Base-by-base conservation (phyloP, 2,329 filamentous ascomycete genomes). In the Trichoderma brevicompactum region DNA sequence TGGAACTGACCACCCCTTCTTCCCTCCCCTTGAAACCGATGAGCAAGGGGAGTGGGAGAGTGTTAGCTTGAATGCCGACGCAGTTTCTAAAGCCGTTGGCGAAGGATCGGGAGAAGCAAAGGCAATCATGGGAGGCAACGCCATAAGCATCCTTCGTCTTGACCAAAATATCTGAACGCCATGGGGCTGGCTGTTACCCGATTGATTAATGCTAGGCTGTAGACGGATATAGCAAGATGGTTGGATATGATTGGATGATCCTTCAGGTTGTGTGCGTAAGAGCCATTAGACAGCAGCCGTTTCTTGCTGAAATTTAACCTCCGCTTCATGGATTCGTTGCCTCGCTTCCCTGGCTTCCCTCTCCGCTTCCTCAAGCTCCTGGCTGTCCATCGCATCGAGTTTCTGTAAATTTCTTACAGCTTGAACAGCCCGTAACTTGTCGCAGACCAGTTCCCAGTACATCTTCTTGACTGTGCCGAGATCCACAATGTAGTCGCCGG, bases 1-100 rank as follows among this genome's bases (percentile, higher is more conserved):
- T 77, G 92, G 91, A 32, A 94, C 91, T 0, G 91, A 94, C 74
- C 90, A 94, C 75, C 91, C 91, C 0, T 94, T 94, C 79, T 94
- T 94, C 76, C 91, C 91, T n/a, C 91, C 91, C 0, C 77, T 93
- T 17, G 83, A 82, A 38, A 81, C 79, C 41, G 86, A 88, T 56
- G 86, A 87, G 65, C 81, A 85, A 68, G 84, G 82, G 43, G 83
- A 88, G 71, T 92, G 90, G 89, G 83, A 88, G 71, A 92, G 89
- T 72, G 89, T 92, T 3, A 85, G 74, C 56, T 66, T 80, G 69
- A 83, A 83, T 66, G 77, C 76, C 0, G 75, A 79, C 6, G 86
- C 87, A 6, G 86, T 89, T n/a, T 74, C 79, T 15, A 79, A 77
- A 9, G 81, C 84, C 0, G 80, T 87, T 43, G 80, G 79, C 0